Evolutionary conservation across 2,329 filamentous ascomycete species (phyloP).

Genomic region (Dryadomyces quercivorus): DNA sequence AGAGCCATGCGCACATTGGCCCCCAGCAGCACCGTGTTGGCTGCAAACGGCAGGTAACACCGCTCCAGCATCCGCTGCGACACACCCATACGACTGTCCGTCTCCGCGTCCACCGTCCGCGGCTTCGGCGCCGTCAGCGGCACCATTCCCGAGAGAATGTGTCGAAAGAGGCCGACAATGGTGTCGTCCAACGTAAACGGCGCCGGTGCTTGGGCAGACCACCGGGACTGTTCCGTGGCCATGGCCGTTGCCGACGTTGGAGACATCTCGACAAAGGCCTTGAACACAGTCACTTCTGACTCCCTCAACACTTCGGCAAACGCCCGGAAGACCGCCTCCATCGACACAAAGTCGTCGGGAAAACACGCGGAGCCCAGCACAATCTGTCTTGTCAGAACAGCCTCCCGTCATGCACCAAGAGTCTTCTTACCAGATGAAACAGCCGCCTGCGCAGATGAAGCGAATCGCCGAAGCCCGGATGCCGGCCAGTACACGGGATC

Average conservation of each 20-base stretch:
- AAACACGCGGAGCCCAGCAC: constrained; percentile 36
- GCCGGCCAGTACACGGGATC: neutral
- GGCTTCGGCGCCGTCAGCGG: constrained; percentile 31
- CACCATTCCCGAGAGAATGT: constrained; percentile 31
- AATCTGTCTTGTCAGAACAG: constrained; percentile 17
- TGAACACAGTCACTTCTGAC: constrained; percentile 46
- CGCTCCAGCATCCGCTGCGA: constrained; percentile 34
- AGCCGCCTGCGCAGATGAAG: constrained; percentile 50
- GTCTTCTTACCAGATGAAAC: constrained; percentile 36
- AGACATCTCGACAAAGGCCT: constrained; percentile 34
- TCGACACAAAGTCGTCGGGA: constrained; percentile 23
- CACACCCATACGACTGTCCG: constrained; percentile 25
- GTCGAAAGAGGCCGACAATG: constrained; percentile 32
- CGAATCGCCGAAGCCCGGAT: constrained; percentile 29
- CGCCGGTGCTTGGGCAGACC: neutral
- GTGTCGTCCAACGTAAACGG: constrained; percentile 15
- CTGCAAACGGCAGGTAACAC: constrained; percentile 54
- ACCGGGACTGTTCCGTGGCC: neutral
- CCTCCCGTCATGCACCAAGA: neutral
- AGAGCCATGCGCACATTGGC: constrained; percentile 66
- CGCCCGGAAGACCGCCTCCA: constrained; percentile 45
- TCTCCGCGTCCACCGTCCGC: constrained; percentile 22
- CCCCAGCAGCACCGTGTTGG: constrained; percentile 44
- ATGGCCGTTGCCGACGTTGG: constrained; percentile 15
- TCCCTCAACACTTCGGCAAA: constrained; percentile 42